These are phyloP conservation scores for Candida nemodendra DNA, from an alignment of 805 yeast genomes.

Conservation along the genomic window DNA sequence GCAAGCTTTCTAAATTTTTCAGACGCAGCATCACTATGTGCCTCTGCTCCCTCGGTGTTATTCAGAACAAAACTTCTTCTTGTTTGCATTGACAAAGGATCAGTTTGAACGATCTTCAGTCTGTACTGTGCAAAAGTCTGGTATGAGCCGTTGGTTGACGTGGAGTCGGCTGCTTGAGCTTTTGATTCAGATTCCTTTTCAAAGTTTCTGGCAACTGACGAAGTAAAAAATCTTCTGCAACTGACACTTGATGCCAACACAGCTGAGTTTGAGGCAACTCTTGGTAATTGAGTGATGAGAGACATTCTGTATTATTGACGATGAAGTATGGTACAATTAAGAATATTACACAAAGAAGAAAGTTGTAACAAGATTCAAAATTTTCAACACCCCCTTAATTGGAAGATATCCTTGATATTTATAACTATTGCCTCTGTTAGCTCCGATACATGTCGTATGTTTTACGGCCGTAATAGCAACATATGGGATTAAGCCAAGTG, in stretches of 20 bases:
- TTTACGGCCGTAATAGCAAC: too few species aligned
- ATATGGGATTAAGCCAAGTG: too few species aligned
- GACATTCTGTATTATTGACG: too few species aligned
- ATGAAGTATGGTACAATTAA: too few species aligned
- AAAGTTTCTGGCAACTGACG: slow-evolving; percentile 14
- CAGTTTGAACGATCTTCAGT: slow-evolving; percentile 26
- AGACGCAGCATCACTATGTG: slow-evolving; percentile 9
- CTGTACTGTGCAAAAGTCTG: slow-evolving; percentile 30
- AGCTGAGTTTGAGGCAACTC: slow-evolving; percentile 2
- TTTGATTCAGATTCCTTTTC: slow-evolving; percentile 21
- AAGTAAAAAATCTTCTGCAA: slow-evolving; percentile 19
- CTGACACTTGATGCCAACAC: not conserved
- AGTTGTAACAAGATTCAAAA: too few species aligned
- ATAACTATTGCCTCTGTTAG: too few species aligned
- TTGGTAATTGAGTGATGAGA: not conserved
- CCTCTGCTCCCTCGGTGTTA: slow-evolving; percentile 2
- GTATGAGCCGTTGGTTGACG: slow-evolving; percentile 18
- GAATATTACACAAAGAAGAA: too few species aligned
- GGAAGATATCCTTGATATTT: too few species aligned
- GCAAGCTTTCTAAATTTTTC: slow-evolving; percentile 24
- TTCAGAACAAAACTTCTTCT: slow-evolving; percentile 22
- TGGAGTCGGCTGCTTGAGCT: slow-evolving; percentile 20
- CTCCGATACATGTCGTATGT: too few species aligned
- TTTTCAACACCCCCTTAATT: too few species aligned
- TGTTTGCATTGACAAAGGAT: slow-evolving; percentile 26